phyloP scores from a whole-genome alignment of 176 grass and related monocot genomes.

The Ensete glaucum region DNA sequence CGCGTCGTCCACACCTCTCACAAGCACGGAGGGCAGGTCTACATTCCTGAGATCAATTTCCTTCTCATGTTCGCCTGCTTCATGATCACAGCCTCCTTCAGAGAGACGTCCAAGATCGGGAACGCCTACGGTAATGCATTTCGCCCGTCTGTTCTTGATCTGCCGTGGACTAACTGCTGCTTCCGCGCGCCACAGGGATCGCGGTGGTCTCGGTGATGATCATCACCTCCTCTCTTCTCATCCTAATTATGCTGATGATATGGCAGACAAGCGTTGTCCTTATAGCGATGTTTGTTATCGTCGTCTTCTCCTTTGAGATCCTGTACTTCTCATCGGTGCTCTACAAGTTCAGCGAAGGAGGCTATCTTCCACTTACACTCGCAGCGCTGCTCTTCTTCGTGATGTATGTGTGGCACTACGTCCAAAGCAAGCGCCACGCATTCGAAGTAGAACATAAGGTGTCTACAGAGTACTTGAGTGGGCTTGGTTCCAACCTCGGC shows the following conservation, averaged over 20 bases:
- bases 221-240: conserved; percentile 58
- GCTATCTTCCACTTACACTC: conserved; percentile 45
- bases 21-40: conserved; percentile 68
- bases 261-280: conserved; percentile 48
- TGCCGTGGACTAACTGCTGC: neutral
- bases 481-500: conserved; percentile 7
- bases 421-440: conserved; percentile 20
- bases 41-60: conserved; percentile 84
- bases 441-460: conserved; percentile 31
- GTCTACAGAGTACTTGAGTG: conserved; percentile 17
- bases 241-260: conserved; percentile 63
- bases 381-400: conserved; percentile 25
- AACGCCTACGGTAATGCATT: conserved; percentile 48
- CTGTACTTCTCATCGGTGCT: conserved; percentile 56
- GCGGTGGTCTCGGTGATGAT: conserved; percentile 56
- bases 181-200: conserved; percentile 30
- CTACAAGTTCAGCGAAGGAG: conserved; percentile 53
- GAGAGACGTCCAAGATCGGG: conserved; percentile 48
- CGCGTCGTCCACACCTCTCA: conserved; percentile 62
- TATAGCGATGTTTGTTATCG: conserved; percentile 37
- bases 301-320: conserved; percentile 37
- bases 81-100: conserved; percentile 50
- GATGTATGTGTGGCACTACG: conserved; percentile 37
- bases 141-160: neutral
- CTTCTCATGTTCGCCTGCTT: conserved; percentile 55